A percentile compares a stretch with the other conserved stretches of the same genome.
phyloP scores from a whole-genome alignment of 140 eudicot species.

The Flaveria floridana region DNA sequence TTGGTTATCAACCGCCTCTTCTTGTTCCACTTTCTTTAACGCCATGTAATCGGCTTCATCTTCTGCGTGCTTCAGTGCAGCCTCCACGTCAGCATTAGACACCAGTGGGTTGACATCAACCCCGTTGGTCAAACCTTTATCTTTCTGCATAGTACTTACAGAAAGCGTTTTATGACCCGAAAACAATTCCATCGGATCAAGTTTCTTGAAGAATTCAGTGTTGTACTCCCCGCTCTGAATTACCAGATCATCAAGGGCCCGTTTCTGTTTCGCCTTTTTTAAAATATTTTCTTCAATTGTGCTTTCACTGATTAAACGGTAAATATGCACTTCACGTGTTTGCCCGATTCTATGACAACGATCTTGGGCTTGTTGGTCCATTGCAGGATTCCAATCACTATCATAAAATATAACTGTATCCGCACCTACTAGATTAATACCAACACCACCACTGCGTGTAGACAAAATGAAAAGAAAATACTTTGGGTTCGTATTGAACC shows the following conservation, averaged over 20 bases:
- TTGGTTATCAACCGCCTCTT: constrained; percentile 96
- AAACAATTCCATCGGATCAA: constrained; percentile 88
- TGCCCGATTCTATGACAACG: constrained; percentile 97
- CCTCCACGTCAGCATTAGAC: constrained; percentile 81
- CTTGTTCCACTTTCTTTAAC: constrained; percentile 85
- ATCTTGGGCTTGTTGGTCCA: constrained; percentile 99
- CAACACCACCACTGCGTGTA: constrained; percentile 99
- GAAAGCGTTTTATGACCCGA: constrained; percentile 57
- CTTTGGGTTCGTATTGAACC: constrained; percentile 91
- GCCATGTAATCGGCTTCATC: constrained; percentile 99
- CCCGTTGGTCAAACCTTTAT: constrained; percentile 33
- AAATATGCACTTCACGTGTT: constrained; percentile 94
- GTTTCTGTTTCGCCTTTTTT: constrained; percentile 94
- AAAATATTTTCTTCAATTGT: constrained; percentile 94
- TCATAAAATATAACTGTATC: constrained; percentile 97
- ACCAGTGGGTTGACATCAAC: constrained; percentile 42
- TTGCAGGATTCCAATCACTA: constrained; percentile 99
- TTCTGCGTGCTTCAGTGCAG: constrained; percentile 90
- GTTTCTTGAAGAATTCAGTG: constrained; percentile 89
- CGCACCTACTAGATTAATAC: constrained; percentile 93
- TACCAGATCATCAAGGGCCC: constrained; percentile 91
- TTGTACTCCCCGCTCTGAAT: constrained; percentile 97
- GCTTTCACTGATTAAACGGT: constrained; percentile 84
- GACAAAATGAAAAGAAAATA: constrained; percentile 86
- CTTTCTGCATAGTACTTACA: constrained; percentile 41